Evolutionary conservation across 108 stramenopile genomes (phyloP).

Genomic region (Skeletonema costatum): DNA sequence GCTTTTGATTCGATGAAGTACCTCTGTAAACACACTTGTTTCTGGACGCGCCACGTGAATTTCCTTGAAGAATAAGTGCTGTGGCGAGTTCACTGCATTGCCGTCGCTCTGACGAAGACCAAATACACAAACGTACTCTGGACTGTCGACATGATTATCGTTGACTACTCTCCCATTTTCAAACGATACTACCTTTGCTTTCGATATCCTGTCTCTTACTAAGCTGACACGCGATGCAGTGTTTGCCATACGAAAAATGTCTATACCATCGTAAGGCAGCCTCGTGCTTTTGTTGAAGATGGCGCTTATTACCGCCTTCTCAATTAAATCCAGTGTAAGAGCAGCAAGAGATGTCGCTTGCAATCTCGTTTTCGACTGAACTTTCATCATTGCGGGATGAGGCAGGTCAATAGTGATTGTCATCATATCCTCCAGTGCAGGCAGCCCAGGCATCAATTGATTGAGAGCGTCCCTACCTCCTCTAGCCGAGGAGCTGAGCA

Average conservation of each 20-base stretch:
- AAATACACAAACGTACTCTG: slow-evolving; percentile 69
- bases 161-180: slow-evolving; percentile 25
- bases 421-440: slow-evolving; percentile 49
- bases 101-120: slow-evolving; percentile 30
- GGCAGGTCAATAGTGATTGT: slow-evolving; percentile 50
- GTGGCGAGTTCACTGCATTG: slow-evolving; percentile 8
- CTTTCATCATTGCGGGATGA: slow-evolving; percentile 60
- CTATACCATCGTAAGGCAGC: slow-evolving; percentile 13
- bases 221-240: slow-evolving; percentile 24
- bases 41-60: slow-evolving; percentile 11
- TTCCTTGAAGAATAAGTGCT: slow-evolving; percentile 44
- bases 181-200: slow-evolving; percentile 4
- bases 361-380: slow-evolving; percentile 38
- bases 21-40: slow-evolving; percentile 33
- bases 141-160: slow-evolving; percentile 69
- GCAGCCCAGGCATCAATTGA: slow-evolving; percentile 54
- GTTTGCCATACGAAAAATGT: slow-evolving; percentile 22
- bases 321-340: slow-evolving; percentile 55
- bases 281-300: slow-evolving; percentile 25
- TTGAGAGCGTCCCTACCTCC: slow-evolving; percentile 30
- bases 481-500: neutral
- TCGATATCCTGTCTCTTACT: neutral
- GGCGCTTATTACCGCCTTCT: slow-evolving; percentile 36
- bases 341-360: slow-evolving; percentile 57
- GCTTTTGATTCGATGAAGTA: slow-evolving; percentile 20